These are phyloP conservation scores for Cryptococcus depauperatus DNA, from an alignment of 1,284 basidiomycete genomes.

Conservation along the genomic window DNA sequence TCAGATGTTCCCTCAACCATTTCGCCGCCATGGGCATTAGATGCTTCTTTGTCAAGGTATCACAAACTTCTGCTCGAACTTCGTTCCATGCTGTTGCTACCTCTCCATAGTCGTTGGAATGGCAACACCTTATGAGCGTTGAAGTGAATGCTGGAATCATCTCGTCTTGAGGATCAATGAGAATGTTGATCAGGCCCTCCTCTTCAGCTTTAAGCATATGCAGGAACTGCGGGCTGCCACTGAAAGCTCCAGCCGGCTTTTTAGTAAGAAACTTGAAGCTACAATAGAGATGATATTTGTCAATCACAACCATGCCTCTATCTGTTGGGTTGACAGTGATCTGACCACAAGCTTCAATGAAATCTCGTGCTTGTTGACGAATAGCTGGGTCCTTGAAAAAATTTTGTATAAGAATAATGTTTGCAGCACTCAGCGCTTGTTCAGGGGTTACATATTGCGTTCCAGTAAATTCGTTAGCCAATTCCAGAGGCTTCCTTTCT, in stretches of 20 bases:
- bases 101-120: slow-evolving; percentile 77
- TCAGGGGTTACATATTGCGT: slow-evolving; percentile 22
- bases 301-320: slow-evolving; percentile 80
- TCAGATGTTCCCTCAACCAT: slow-evolving; percentile 83
- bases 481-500: slow-evolving; percentile 25
- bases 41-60: slow-evolving; percentile 68
- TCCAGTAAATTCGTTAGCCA: slow-evolving; percentile 42
- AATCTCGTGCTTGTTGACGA: slow-evolving; percentile 66
- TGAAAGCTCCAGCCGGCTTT: slow-evolving; percentile 70
- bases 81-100: slow-evolving; percentile 88
- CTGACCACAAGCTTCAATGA: slow-evolving; percentile 69
- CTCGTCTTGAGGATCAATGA: slow-evolving; percentile 61
- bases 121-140: slow-evolving; percentile 69
- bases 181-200: slow-evolving; percentile 73
- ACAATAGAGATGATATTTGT: slow-evolving; percentile 79
- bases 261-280: slow-evolving; percentile 89
- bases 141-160: slow-evolving; percentile 56
- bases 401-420: slow-evolving; percentile 81
- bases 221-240: slow-evolving; percentile 69
- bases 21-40: slow-evolving; percentile 66
- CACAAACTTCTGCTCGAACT: slow-evolving; percentile 68
- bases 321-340: slow-evolving; percentile 84
- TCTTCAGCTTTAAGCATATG: slow-evolving; percentile 86
- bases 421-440: slow-evolving; percentile 47
- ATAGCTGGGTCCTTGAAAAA: slow-evolving; percentile 88